Conservation (phyloP, 305 asterid genomes). For the Ilex paraguariensis region DNA sequence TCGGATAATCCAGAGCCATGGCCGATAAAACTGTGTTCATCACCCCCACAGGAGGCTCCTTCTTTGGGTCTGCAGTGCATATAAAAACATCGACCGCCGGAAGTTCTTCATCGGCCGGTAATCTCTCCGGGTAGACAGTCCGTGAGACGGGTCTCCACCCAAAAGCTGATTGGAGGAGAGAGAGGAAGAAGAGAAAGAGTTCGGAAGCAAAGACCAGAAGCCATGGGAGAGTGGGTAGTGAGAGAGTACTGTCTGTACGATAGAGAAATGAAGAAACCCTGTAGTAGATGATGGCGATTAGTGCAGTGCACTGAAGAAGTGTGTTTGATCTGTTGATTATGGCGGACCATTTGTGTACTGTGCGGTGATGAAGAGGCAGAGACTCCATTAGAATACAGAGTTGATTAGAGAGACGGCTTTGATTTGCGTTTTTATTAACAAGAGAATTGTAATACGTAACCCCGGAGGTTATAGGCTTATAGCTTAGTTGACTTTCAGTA, state of each 20-base stretch:
- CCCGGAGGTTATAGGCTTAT: too few species aligned
- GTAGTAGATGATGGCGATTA: conserved; percentile 31
- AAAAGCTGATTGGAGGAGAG: conserved; percentile 24
- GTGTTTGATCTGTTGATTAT: conserved; percentile 27
- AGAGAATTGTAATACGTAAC: too few species aligned
- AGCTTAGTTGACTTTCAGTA: too few species aligned
- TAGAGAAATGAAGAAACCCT: conserved; percentile 21
- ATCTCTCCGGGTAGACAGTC: conserved; percentile 24
- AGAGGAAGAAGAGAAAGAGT: conserved; percentile 20
- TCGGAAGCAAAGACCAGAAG: conserved; percentile 30
- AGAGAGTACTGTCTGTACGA: background rate
- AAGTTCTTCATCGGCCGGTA: conserved; percentile 27
- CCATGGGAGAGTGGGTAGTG: conserved; percentile 10
- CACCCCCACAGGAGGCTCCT: conserved; percentile 39
- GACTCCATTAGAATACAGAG: conserved; percentile 4
- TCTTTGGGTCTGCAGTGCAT: conserved; percentile 38
- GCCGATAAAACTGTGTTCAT: conserved; percentile 43
- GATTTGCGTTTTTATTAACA: too few species aligned
- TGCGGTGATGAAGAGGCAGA: conserved; percentile 13
- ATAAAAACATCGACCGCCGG: conserved; percentile 39
- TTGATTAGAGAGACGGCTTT: too few species aligned
- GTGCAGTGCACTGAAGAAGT: conserved; percentile 30
- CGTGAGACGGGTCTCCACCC: conserved; percentile 28
- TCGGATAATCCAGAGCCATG: conserved; percentile 39
- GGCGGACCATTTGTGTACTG: conserved; percentile 1